These are phyloP conservation scores for Penicillium canariense DNA, from an alignment of 495 filamentous ascomycete species.

Conservation along the genomic window DNA sequence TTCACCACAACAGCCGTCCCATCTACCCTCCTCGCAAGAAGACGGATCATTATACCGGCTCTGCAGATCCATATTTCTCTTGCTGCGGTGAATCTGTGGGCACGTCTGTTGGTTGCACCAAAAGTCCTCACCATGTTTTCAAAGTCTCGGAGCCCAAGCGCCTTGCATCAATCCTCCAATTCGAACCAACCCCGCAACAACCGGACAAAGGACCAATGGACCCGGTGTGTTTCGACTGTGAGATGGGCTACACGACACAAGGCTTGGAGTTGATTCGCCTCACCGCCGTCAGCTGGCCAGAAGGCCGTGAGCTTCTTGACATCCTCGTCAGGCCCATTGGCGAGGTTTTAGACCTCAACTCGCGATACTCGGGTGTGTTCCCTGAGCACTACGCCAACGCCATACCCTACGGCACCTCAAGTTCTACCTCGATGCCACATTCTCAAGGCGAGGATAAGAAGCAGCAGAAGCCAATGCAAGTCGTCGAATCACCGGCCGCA, in stretches of 20 bases:
- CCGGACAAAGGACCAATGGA: conserved; percentile 32
- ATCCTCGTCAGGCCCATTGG: conserved; percentile 82
- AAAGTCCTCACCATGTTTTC: conserved; percentile 75
- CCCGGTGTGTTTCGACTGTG: conserved; percentile 85
- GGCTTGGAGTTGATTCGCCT: conserved; percentile 88
- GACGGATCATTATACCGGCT: conserved; percentile 44
- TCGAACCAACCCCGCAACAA: conserved; percentile 70
- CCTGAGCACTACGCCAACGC: conserved; percentile 71
- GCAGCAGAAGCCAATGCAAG: conserved; percentile 47
- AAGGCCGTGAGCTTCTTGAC: conserved; percentile 71
- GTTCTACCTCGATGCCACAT: conserved; percentile 8
- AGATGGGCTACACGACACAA: conserved; percentile 91
- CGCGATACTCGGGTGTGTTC: conserved; percentile 80
- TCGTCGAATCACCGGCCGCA: conserved; percentile 65
- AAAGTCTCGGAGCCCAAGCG: conserved; percentile 74
- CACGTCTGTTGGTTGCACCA: conserved; percentile 68
- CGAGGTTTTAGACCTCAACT: conserved; percentile 84
- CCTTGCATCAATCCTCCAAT: conserved; percentile 74
- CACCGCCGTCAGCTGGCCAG: conserved; percentile 83
- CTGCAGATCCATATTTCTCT: conserved; percentile 57
- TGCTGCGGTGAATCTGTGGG: conserved; percentile 78
- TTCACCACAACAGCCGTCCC: conserved; percentile 68
- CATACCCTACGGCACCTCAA: conserved; percentile 48
- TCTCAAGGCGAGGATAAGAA: conserved; percentile 15
- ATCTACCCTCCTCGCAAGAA: conserved; percentile 50